phyloP scores from a whole-genome alignment of 2,329 filamentous ascomycete species.

The Aspergillus persii region DNA sequence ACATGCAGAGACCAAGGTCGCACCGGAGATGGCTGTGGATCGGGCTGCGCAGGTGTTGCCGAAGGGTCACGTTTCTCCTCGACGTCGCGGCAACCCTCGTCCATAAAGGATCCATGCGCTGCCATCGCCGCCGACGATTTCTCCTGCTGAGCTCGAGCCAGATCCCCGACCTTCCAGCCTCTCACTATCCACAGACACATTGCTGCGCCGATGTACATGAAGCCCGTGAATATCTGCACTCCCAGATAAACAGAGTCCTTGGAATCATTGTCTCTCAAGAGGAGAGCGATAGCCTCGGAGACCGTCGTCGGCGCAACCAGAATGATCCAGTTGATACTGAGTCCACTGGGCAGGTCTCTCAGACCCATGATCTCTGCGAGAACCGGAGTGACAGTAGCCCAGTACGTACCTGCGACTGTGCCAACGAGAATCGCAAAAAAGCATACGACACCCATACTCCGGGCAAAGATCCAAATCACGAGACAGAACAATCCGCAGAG shows the following conservation, averaged over 20 bases:
- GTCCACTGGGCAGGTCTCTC: conserved; percentile 53
- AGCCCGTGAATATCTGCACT: conserved; percentile 56
- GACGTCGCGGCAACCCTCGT: background rate
- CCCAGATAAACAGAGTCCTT: conserved; percentile 34
- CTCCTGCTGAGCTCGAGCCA: conserved; percentile 17
- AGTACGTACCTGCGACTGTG: conserved; percentile 60
- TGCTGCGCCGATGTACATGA: conserved; percentile 59
- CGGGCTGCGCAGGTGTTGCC: conserved; percentile 1
- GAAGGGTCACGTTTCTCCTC: conserved; percentile 14
- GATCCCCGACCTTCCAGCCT: conserved; percentile 40
- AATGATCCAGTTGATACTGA: conserved; percentile 60
- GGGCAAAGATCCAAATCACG: conserved; percentile 61
- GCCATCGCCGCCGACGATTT: background rate
- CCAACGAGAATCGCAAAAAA: conserved; percentile 61
- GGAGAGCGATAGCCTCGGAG: conserved; percentile 57
- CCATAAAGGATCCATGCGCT: background rate
- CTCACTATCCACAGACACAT: conserved; percentile 44
- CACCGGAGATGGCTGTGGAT: background rate
- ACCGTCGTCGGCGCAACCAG: conserved; percentile 53
- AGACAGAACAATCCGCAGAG: conserved; percentile 58
- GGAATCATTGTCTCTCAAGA: conserved; percentile 47
- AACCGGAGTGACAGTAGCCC: conserved; percentile 57
- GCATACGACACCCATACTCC: conserved; percentile 56
- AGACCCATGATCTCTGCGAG: conserved; percentile 62
- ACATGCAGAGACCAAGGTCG: conserved; percentile 27